Base-by-base conservation (phyloP, 805 yeast species). In the Nakazawaea ishiwadae region DNA sequence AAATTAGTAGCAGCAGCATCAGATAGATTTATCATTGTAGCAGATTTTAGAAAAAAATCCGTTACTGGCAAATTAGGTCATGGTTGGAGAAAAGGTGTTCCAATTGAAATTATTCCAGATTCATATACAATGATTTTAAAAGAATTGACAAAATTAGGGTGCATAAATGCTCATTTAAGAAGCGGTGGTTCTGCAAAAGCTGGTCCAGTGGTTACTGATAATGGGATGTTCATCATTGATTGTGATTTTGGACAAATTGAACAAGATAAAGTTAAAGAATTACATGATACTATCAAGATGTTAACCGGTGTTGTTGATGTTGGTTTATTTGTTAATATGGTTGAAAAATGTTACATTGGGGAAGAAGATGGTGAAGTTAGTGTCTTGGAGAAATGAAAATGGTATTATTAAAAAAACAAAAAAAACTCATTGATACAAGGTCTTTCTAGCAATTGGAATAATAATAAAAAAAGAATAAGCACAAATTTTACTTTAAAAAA, bases 241-340 rank as follows among this genome's bases (percentile, higher is more conserved):
- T 95, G 96, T 24, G 87, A 89, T 58, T 91, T 93, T 56, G 97
- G 96, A 32, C 76, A 74, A 46, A 78, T 93, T 39, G 76, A 79
- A 16, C 58, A 53, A 24, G 53, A 51, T 10, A 59, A 71, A 40
- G 76, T 78, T 4, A 52, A 41, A 12, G 51, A 48, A 28, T 73
- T 93, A 51, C 90, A 90, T 59, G 47, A 58, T 27, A 60, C 77
- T 52, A 79, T 93, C 60, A 88, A 85, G 62, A 58, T 69, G 39
- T 65, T 91, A 53, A 85, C 88, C 18, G 99, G 99, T 35, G 97
- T 93, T 21, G 97, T 93, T 12, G 99, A 93, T 63, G 90, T 96
- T 8, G 99, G 99, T 1, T 68, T 93, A 47, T 93, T 93, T 65
- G 75, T 79, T 35, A 70, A 71, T 39, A 71, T 79, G 77, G 91